Base-by-base conservation (phyloP, 371 early-diverging fungal species). In the Lichtheimia ramosa region DNA sequence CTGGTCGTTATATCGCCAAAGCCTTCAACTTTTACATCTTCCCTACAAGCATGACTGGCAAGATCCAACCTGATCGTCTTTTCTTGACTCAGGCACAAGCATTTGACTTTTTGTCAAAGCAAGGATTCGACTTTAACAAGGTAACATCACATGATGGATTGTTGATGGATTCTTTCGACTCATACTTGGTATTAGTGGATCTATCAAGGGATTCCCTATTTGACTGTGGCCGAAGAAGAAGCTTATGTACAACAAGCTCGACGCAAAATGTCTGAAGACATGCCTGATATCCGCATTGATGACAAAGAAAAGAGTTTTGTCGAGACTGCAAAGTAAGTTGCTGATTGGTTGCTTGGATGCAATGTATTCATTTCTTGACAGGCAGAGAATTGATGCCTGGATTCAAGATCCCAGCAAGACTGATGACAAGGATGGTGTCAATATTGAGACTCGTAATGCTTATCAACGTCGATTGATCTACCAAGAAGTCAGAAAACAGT, bases 21-120 rank as follows among this genome's bases (percentile, higher is more conserved):
- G 88, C 96, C 2, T 94, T 94, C 87, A 94, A 93, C 66, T 92
- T 92, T 64, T 92, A 91, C 69, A 77, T 94, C n/a, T 94, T 92
- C 28, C 94, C 95, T 0, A 83, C 82, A 5, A 73, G 86, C 25
- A 79, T 77, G 28, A 77, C 75, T 2, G 83, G 86, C 18, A 71
- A 73, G 21, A 72, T 87, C 15, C 85, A 84, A 15, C 79, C 88
- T 20, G 88, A 91, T 43, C 70, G 84, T 5, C 68, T 82, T 25
- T 92, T 92, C 62, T 58, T 76, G 28, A 79, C 79, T 15, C 90
- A 92, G 61, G 84, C 86, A 27, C 83, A 87, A 18, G 87, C 89
- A 14, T 74, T 94, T 56, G 91, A 92, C 63, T 96, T 96, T 64
- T 70, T 96, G 27, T 71, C 83, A 12, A 76, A 81, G 39, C 87